Percentiles rank a stretch among this genome's conserved stretches.
phyloP scores from a whole-genome alignment of 2,329 filamentous ascomycete genomes.

The Colletotrichum viniferum region DNA sequence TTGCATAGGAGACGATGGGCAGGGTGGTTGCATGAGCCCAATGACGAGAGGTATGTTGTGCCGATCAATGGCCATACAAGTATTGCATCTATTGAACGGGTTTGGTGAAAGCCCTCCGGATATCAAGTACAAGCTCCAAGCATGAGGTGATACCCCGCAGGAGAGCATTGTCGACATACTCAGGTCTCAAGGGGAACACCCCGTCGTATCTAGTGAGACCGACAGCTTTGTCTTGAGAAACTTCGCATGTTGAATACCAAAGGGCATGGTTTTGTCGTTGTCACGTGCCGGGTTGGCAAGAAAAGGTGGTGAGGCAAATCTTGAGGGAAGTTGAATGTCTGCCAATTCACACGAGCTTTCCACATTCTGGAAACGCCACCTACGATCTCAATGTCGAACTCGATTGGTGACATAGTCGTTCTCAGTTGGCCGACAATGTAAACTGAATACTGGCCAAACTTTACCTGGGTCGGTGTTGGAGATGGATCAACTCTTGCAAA shows the following conservation, averaged over 20 bases:
- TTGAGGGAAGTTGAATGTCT: not conserved
- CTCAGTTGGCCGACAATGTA: not conserved
- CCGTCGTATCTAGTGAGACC: not conserved
- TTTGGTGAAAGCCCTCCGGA: rapidly evolving
- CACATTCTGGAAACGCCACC: not conserved
- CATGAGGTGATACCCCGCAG: not conserved
- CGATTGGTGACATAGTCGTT: not conserved
- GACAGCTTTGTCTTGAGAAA: not conserved
- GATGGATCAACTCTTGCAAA: not conserved
- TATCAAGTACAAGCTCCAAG: not conserved
- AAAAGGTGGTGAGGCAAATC: not conserved
- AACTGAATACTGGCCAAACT: not conserved
- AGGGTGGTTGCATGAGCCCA: not conserved
- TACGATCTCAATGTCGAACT: rapidly evolving
- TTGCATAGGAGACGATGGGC: not conserved
- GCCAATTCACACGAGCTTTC: rapidly evolving
- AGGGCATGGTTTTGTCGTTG: rapidly evolving
- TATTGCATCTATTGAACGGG: rapidly evolving
- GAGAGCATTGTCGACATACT: not conserved
- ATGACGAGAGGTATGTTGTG: not conserved
- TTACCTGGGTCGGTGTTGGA: not conserved
- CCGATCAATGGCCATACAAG: not conserved
- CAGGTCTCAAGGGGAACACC: not conserved
- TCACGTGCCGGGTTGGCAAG: rapidly evolving
- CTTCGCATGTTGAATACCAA: not conserved